Percentiles rank a stretch among this genome's conserved stretches.
These are phyloP conservation scores for Talaromyces albobiverticillius DNA, from an alignment of 2,329 filamentous ascomycete species.

Conservation along the genomic window DNA sequence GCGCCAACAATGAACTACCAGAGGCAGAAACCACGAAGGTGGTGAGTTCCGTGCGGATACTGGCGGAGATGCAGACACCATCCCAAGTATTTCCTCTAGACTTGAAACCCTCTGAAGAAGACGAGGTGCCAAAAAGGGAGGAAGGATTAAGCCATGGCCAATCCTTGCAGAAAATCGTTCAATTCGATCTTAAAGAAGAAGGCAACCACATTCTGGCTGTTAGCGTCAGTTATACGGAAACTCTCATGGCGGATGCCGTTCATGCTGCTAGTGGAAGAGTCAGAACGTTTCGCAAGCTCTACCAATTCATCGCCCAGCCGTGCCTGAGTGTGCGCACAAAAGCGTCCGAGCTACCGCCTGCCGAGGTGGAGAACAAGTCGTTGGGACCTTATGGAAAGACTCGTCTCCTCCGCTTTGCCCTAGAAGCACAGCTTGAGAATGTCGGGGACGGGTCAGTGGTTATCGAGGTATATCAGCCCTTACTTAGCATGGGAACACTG, in stretches of 20 bases:
- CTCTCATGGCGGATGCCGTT: slow-evolving; percentile 50
- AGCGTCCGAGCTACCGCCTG: slow-evolving; percentile 60
- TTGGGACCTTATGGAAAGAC: slow-evolving; percentile 44
- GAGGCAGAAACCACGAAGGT: slow-evolving; percentile 39
- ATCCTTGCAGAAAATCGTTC: slow-evolving; percentile 76
- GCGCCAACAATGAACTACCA: slow-evolving; percentile 82
- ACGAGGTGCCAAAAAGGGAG: slow-evolving; percentile 27
- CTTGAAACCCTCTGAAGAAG: slow-evolving; percentile 49
- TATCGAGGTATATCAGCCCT: slow-evolving; percentile 57
- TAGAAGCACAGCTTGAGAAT: slow-evolving; percentile 96
- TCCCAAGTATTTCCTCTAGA: slow-evolving; percentile 67
- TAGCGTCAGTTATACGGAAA: slow-evolving; percentile 92
- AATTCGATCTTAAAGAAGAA: slow-evolving; percentile 88
- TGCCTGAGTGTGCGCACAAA: slow-evolving; percentile 90
- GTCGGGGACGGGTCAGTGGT: slow-evolving; percentile 79
- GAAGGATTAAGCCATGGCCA: slow-evolving; percentile 46
- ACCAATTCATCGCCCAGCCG: slow-evolving; percentile 92
- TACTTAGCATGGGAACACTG: too few species aligned
- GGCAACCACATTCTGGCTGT: slow-evolving; percentile 91
- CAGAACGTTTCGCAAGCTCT: slow-evolving; percentile 88
- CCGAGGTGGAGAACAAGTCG: slow-evolving; percentile 44
- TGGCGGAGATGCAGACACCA: slow-evolving; percentile 94
- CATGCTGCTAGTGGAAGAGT: slow-evolving; percentile 58
- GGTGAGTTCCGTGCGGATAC: slow-evolving; percentile 75
- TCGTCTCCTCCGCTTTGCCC: slow-evolving; percentile 58